Base-by-base conservation (phyloP, 371 early-diverging fungal species). In the Dinochytrium kinnereticum region DNA sequence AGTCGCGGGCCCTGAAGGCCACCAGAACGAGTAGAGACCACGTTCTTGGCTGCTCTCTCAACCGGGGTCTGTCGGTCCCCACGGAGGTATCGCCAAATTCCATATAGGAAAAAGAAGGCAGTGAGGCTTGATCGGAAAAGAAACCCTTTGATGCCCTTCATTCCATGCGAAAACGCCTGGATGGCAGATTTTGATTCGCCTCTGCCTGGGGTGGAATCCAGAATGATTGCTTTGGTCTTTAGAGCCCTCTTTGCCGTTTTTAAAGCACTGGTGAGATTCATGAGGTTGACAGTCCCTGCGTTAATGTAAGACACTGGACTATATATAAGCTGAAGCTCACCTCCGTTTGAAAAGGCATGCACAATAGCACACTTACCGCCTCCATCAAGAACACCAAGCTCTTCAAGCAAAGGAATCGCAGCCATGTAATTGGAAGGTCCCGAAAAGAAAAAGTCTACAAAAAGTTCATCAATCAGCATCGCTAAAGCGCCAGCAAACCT, bases 341-440 rank as follows among this genome's bases (percentile, higher is more conserved):
- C 59, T 15, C 70, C 59, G 55, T 69, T 69, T 7, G 70, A 69
- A 31, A 69, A 69, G 13, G 39, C 28, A 33, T 69, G 70, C 15
- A 69, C 15, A n/a, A 69, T 51, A 28, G 31, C 53, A 0, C 28
- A 24, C 5, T 66, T 31, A 7, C 26, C 30, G 10, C 57, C 26
- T 17, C 30, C 30, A 19, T 10, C 7, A 7, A 55, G 26, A 30
- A 55, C 57, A 26, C 57, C 24, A 5, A 55, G 57, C 26, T 24
- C 57, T 55, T 55, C 10, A 19, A 55, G 30, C 17, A 7, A 55
- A 10, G 57, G 57, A 7, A 55, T 44, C n/a, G n/a, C 49, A 30
- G 24, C 57, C 57, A 7, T 55, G 10, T 55, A 17, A 10, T 17
- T 17, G 17, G 57, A 55, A 7, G 30, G 30, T 55, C 57, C 57